Evolutionary conservation across 768 basidiomycete species (phyloP), one percentile per base, ranked within the genome.

Genomic region (Coprinellus micaceus): DNA sequence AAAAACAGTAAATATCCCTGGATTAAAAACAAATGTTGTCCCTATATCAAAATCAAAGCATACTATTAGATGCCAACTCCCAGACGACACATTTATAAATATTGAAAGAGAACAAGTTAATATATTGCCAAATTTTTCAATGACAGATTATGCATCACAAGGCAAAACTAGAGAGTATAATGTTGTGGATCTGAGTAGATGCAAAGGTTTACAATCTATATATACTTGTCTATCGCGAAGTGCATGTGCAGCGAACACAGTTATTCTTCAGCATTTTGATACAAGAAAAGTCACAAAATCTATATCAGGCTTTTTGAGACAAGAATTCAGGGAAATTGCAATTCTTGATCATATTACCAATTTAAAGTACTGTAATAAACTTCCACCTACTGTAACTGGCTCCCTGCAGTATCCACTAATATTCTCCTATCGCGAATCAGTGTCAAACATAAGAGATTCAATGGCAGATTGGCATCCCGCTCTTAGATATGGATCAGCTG

Each of bases 101-200:
- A 52, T 74, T 10, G 51, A 53, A 10, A 15, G 67, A 11, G 49
- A 57, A 9, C 71, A 73, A 57, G 63, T 70, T 2, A 56, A 64
- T 15, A 50, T 71, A 1, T 25, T 67, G 1, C 53, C 60, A 1
- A 71, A 69, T 52, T 72, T 71, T 59, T 61, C 69, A 17, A 71
- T 72, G 69, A 72, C 71, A 3, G 71, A 71, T 52, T 73, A 67
- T 58, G 60, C 66, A 5, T 70, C 69, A 1, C 72, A 74, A 56
- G 71, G 72, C 2, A 70, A 67, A 48, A 69, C 69, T 13, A 56
- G 66, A 36, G 28, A 26, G 15, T 30, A 56, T 2, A 71, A 71
- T 64, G 52, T 65, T 1, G 65, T 67, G 2, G 66, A 72, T 52
- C 46, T 71, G 4, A 52, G 61, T 49, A 61, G 65, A 43, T 58